A percentile compares a stretch with the other conserved stretches of the same genome.
Evolutionary conservation across 1,139 yeast genomes (phyloP).

Genomic region (Geotrichum australiense): DNA sequence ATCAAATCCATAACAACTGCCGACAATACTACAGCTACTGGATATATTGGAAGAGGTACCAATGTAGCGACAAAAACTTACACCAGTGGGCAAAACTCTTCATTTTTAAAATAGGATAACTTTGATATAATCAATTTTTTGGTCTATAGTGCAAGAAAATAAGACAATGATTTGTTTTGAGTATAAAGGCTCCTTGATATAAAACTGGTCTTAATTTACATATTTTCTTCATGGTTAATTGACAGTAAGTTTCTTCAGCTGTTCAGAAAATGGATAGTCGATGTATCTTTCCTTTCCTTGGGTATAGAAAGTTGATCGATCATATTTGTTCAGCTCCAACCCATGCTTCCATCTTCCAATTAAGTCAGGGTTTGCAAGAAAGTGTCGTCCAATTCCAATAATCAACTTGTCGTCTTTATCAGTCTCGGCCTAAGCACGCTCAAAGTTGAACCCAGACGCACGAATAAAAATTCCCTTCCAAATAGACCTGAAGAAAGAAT

Average conservation of each 20-base stretch:
- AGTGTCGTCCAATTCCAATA: slow-evolving; percentile 43
- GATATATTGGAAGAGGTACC: no score
- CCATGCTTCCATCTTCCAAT: slow-evolving; percentile 37
- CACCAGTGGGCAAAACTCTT: no score
- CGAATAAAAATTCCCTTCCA: slow-evolving; percentile 39
- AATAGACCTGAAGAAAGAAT: slow-evolving; percentile 22
- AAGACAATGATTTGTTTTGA: no score
- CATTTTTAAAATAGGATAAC: no score
- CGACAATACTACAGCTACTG: no score
- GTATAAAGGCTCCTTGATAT: no score
- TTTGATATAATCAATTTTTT: no score
- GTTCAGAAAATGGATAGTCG: slow-evolving; percentile 16
- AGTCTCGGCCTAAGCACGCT: slow-evolving; percentile 26
- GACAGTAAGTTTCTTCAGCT: slow-evolving; percentile 6
- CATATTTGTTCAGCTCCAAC: slow-evolving; percentile 31
- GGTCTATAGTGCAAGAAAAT: no score
- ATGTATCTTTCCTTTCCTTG: slow-evolving; percentile 20
- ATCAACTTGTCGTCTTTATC: slow-evolving; percentile 36
- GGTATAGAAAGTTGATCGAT: slow-evolving; percentile 37
- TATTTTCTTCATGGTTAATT: no score
- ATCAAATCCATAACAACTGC: no score
- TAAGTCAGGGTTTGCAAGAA: slow-evolving; percentile 46
- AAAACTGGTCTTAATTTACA: no score
- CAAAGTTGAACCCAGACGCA: slow-evolving; percentile 37
- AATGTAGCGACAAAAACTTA: no score